Percentiles rank a stretch among this genome's conserved stretches.
Evolutionary conservation across 805 yeast species (phyloP).

Genomic region (Clavispora carvajalis): DNA sequence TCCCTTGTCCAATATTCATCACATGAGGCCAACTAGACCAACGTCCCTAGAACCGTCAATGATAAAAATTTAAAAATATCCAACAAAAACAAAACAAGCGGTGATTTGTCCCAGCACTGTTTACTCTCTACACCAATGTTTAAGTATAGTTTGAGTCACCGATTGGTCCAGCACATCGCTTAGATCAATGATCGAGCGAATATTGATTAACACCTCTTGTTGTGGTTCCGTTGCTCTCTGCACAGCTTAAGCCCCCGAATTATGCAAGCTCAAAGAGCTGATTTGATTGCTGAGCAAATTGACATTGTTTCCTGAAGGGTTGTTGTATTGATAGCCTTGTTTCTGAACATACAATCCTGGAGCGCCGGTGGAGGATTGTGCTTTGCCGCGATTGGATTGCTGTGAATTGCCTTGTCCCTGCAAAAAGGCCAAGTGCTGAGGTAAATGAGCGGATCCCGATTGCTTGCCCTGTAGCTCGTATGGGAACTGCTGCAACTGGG

Average conservation of each 20-base stretch:
- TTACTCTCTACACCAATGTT: too few species aligned
- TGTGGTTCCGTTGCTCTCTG: neutral
- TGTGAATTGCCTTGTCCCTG: constrained; percentile 8
- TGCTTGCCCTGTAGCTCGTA: constrained; percentile 14
- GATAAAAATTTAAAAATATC: too few species aligned
- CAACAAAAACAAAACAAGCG: neutral
- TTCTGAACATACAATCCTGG: constrained; percentile 9
- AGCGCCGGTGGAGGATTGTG: constrained; percentile 14
- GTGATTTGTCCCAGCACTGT: neutral
- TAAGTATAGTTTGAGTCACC: too few species aligned
- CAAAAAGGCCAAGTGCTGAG: constrained; percentile 20
- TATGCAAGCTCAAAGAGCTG: constrained; percentile 21
- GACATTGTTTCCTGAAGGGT: neutral
- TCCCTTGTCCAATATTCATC: neutral
- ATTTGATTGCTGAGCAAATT: constrained; percentile 24
- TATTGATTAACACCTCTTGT: neutral
- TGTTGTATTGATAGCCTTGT: constrained; percentile 7
- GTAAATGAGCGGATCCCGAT: constrained; percentile 12
- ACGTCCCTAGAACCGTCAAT: neutral
- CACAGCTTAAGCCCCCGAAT: constrained; percentile 2
- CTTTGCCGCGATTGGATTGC: constrained; percentile 9
- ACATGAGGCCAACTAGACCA: neutral
- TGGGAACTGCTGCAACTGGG: constrained; percentile 16
- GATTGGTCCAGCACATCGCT: neutral
- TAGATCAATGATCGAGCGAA: neutral